These are phyloP conservation scores for Diaporthe australafricana DNA, from an alignment of 2,329 filamentous ascomycete genomes.

Conservation along the genomic window DNA sequence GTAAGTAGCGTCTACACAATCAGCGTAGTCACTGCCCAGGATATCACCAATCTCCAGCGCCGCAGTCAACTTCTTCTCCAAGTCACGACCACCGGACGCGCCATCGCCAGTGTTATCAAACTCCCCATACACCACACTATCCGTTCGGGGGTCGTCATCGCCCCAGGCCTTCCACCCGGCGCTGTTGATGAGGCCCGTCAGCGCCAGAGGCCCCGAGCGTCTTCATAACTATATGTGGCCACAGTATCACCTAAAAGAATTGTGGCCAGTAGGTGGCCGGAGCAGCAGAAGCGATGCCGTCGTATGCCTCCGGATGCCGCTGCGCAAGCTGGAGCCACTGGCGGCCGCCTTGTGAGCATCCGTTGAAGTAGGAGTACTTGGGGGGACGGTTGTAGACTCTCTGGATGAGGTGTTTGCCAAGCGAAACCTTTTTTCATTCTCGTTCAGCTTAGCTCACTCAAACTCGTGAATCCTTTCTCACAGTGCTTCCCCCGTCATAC, in stretches of 20 bases:
- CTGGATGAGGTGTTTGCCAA: no score
- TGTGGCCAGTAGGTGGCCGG: conserved; percentile 51
- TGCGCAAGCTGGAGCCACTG: conserved; percentile 67
- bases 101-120: conserved; percentile 63
- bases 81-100: conserved; percentile 59
- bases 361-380: conserved; percentile 68
- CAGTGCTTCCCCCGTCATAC: no score
- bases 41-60: conserved; percentile 47
- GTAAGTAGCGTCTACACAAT: conserved; percentile 17
- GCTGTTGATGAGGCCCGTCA: conserved; percentile 60
- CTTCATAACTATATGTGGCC: no score
- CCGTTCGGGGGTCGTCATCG: conserved; percentile 50
- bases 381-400: no score
- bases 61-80: conserved; percentile 51
- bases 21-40: conserved; percentile 7
- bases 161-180: conserved; percentile 64
- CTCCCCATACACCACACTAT: conserved; percentile 66
- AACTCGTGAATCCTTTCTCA: no score
- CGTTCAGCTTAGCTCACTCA: no score
- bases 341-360: conserved; percentile 70
- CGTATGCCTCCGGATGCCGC: conserved; percentile 65
- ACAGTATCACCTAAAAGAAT: no score
- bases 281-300: conserved; percentile 65
- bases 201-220: no score
- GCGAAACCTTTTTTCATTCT: no score